Conservation (phyloP, 768 basidiomycete genomes). For the Dentipellis fragilis region DNA sequence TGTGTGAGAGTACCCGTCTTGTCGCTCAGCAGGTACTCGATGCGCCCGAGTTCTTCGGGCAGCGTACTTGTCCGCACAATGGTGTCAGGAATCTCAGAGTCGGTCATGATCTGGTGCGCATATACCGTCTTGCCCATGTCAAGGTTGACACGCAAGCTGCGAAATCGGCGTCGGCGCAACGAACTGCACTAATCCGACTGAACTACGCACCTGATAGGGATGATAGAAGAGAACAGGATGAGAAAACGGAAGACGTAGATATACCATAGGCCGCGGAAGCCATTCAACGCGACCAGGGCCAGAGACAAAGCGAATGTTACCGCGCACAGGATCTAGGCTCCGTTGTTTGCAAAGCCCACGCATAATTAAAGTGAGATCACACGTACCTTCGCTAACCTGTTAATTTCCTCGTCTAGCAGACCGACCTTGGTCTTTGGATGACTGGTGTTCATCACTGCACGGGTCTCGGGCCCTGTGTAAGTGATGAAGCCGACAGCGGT, state of each 20-base stretch:
- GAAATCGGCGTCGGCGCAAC: neutral
- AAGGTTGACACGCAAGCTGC: constrained; percentile 92
- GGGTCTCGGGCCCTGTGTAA: constrained; percentile 90
- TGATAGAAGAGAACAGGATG: constrained; percentile 97
- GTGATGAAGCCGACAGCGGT: constrained; percentile 87
- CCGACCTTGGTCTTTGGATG: constrained; percentile 95
- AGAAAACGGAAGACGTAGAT: constrained; percentile 95
- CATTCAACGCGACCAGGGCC: constrained; percentile 88
- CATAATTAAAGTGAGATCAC: neutral
- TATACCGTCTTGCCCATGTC: constrained; percentile 99
- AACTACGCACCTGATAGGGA: constrained; percentile 81
- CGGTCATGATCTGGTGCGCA: constrained; percentile 90
- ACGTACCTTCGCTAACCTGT: constrained; percentile 83
- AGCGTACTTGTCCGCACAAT: constrained; percentile 97
- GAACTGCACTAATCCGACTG: neutral
- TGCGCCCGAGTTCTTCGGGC: constrained; percentile 91
- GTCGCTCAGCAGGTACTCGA: constrained; percentile 93
- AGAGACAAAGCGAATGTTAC: constrained; percentile 91
- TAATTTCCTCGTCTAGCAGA: constrained; percentile 87
- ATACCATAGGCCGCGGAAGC: constrained; percentile 93
- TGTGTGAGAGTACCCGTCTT: constrained; percentile 98
- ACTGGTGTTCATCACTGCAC: constrained; percentile 98
- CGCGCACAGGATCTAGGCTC: constrained; percentile 73
- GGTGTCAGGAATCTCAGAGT: constrained; percentile 85
- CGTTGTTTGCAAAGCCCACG: neutral